Percentiles rank a stretch among this genome's conserved stretches.
Evolutionary conservation across 768 basidiomycete genomes (phyloP).

Genomic region (Nevesoporus exiguus): DNA sequence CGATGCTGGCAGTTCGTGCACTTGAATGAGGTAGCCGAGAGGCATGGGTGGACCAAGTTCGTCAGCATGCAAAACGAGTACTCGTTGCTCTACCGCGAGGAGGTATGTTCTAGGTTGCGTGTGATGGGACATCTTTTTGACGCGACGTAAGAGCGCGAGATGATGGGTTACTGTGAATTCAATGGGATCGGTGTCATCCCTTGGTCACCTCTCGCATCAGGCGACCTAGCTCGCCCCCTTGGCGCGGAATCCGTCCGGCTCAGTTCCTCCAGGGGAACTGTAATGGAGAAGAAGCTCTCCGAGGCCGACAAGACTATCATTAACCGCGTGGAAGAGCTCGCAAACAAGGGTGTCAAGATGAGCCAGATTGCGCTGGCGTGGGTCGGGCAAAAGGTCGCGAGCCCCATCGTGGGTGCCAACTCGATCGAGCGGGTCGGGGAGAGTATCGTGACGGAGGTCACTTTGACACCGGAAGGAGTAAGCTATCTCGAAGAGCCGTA

Average conservation of each 20-base stretch:
- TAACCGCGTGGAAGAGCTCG: constrained; percentile 33
- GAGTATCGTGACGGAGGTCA: constrained; percentile 24
- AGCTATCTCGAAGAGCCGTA: constrained; percentile 16
- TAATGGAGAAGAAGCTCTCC: constrained; percentile 23
- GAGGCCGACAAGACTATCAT: constrained; percentile 34
- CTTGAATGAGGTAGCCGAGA: constrained; percentile 43
- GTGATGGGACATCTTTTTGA: neutral
- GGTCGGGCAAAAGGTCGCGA: constrained; percentile 38
- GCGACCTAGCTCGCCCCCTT: constrained; percentile 38
- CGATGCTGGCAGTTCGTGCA: constrained; percentile 43
- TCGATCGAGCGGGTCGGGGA: constrained; percentile 29
- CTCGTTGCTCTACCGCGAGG: constrained; percentile 19
- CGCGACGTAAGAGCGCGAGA: constrained; percentile 39
- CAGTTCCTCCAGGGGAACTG: constrained; percentile 14
- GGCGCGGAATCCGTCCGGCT: constrained; percentile 24
- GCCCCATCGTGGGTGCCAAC: constrained; percentile 43
- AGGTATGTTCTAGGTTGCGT: neutral
- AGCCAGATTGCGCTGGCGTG: constrained; percentile 45
- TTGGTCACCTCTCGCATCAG: constrained; percentile 43
- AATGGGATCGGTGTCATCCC: constrained; percentile 54
- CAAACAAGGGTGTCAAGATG: constrained; percentile 39
- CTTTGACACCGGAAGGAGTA: constrained; percentile 29
- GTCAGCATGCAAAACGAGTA: constrained; percentile 51
- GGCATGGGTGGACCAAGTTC: constrained; percentile 49
- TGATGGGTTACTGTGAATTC: constrained; percentile 43